Conservation (phyloP, 352 stramenopile genomes). For the Stramenopiles sp. region DNA sequence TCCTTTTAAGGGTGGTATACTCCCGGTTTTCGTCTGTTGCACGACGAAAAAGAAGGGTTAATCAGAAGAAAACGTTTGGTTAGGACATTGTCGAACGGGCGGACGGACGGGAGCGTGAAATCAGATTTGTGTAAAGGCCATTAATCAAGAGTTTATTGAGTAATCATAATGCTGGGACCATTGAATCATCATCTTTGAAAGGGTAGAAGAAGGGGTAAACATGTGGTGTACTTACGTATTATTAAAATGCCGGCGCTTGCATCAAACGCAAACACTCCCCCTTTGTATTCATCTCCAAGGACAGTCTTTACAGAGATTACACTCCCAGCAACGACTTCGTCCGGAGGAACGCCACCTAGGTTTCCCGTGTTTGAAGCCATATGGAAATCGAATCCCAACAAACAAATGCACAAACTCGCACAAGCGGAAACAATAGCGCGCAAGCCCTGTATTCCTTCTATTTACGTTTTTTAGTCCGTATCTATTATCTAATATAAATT, state of each 20-base stretch:
- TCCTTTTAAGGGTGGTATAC: neutral
- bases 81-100: neutral
- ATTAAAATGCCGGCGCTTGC: neutral
- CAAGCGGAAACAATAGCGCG: too few relatives aligned
- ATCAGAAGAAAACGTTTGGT: neutral
- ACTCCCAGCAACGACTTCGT: too few relatives aligned
- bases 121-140: neutral
- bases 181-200: neutral
- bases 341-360: too few relatives aligned
- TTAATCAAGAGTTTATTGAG: neutral
- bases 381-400: too few relatives aligned
- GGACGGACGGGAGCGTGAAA: neutral
- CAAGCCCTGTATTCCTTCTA: too few relatives aligned
- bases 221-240: neutral
- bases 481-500: too few relatives aligned
- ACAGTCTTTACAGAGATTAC: too few relatives aligned
- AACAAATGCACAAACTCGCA: too few relatives aligned
- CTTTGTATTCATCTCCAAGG: neutral
- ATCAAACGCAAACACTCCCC: neutral
- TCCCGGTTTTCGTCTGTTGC: neutral
- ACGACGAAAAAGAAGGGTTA: neutral
- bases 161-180: slow-evolving; percentile 2
- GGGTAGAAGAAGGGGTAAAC: neutral
- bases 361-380: too few relatives aligned
- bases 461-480: too few relatives aligned